Conservation (phyloP, 1,284 basidiomycete species). For the Microbotryomycetes sp. region DNA sequence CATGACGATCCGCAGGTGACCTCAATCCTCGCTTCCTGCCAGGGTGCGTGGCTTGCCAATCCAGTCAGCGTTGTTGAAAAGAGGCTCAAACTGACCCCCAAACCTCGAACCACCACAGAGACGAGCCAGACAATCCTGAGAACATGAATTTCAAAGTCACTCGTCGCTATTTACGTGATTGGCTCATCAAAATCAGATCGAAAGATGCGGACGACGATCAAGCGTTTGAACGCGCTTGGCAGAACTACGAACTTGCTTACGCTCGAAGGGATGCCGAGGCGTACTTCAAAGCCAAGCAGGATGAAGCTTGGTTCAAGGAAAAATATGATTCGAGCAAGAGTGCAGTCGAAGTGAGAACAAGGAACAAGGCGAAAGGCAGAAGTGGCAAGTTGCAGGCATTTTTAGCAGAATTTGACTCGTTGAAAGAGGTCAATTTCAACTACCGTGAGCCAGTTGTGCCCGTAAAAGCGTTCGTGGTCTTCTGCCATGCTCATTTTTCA, state of each 20-base stretch:
- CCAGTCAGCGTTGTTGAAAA: background rate
- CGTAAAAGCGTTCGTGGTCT: background rate
- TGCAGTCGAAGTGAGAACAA: conserved; percentile 58
- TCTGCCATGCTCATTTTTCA: background rate
- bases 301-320: conserved; percentile 75
- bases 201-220: conserved; percentile 17
- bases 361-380: conserved; percentile 75
- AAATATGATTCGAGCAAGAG: conserved; percentile 75
- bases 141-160: conserved; percentile 33
- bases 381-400: conserved; percentile 64
- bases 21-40: background rate
- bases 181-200: conserved; percentile 25
- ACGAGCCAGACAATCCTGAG: conserved; percentile 29
- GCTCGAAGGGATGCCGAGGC: conserved; percentile 11
- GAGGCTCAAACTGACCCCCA: background rate
- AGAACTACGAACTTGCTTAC: conserved; percentile 34
- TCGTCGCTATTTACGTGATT: conserved; percentile 37
- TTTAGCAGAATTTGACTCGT: conserved; percentile 69
- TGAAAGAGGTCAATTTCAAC: conserved; percentile 56
- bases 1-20: background rate
- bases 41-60: background rate
- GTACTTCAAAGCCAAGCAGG: conserved; percentile 31
- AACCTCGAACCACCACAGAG: conserved; percentile 15
- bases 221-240: conserved; percentile 35
- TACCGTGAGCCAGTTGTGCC: conserved; percentile 33